Evolutionary conservation across 306 rosid genomes (phyloP).

Genomic region (Biancaea sappan): DNA sequence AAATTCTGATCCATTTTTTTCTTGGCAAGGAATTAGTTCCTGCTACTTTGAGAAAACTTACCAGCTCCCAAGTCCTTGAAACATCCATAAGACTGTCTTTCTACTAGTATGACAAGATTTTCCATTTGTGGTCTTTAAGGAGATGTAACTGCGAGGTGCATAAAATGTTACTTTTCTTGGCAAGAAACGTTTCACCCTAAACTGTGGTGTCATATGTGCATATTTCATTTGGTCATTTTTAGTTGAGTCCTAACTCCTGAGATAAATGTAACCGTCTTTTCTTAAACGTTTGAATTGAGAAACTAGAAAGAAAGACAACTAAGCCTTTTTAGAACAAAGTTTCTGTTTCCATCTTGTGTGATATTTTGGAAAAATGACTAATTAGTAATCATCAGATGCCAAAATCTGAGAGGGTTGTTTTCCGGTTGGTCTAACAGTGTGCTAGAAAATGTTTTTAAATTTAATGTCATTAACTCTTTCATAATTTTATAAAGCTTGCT

Average conservation of each 20-base stretch:
- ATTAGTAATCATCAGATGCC: neutral
- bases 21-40: neutral
- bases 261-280: neutral
- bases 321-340: neutral
- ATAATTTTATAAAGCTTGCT: neutral
- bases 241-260: neutral
- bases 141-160: no score
- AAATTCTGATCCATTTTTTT: neutral
- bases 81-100: neutral
- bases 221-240: neutral
- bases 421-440: neutral
- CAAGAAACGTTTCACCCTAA: neutral
- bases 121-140: no score
- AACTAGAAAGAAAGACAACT: neutral
- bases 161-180: neutral
- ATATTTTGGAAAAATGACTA: neutral
- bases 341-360: neutral
- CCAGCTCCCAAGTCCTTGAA: neutral
- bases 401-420: neutral
- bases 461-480: neutral
- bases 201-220: neutral
- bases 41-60: neutral
- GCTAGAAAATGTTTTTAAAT: neutral
- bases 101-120: neutral
- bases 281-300: neutral